Evolutionary conservation across 345 rosid genomes (phyloP).

Genomic region (Aurinia saxatilis): DNA sequence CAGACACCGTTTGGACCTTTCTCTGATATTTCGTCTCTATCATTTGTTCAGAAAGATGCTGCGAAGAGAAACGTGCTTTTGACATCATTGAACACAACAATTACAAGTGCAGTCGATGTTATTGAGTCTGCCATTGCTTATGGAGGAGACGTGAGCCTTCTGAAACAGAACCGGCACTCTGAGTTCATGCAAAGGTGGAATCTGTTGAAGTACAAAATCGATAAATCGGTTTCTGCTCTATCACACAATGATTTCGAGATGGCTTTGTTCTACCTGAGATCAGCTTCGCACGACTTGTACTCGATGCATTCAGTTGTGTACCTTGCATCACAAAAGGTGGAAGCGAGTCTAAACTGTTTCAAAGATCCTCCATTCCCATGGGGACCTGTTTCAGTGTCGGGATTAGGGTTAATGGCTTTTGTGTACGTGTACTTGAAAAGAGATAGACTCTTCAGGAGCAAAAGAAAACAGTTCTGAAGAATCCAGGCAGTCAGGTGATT

Average conservation of each 20-base stretch:
- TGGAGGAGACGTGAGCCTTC: slow-evolving; percentile 76
- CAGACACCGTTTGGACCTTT: slow-evolving; percentile 98
- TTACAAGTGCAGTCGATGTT: slow-evolving; percentile 68
- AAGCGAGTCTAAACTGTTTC: slow-evolving; percentile 88
- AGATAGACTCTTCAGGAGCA: slow-evolving; percentile 62
- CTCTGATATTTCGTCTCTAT: slow-evolving; percentile 65
- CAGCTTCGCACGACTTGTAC: slow-evolving; percentile 80
- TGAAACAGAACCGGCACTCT: slow-evolving; percentile 47
- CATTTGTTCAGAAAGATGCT: slow-evolving; percentile 94
- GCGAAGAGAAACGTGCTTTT: slow-evolving; percentile 75
- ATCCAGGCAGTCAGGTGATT: background rate
- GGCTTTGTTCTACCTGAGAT: slow-evolving; percentile 75
- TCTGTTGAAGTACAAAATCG: slow-evolving; percentile 79
- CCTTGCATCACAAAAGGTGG: slow-evolving; percentile 73
- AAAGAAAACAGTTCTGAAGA: slow-evolving; percentile 90
- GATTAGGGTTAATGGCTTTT: slow-evolving; percentile 48
- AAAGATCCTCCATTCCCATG: slow-evolving; percentile 95
- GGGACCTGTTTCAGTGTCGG: slow-evolving; percentile 55
- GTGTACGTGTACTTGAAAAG: slow-evolving; percentile 50
- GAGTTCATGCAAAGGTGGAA: slow-evolving; percentile 87
- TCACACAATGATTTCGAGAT: slow-evolving; percentile 78
- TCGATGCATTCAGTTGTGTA: slow-evolving; percentile 71
- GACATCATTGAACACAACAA: slow-evolving; percentile 70
- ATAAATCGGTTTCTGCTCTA: slow-evolving; percentile 72
- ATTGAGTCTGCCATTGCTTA: slow-evolving; percentile 65